A percentile compares a stretch with the other conserved stretches of the same genome.
phyloP scores from a whole-genome alignment of 2,329 filamentous ascomycete species.

The Phymatotrichopsis omnivora region DNA sequence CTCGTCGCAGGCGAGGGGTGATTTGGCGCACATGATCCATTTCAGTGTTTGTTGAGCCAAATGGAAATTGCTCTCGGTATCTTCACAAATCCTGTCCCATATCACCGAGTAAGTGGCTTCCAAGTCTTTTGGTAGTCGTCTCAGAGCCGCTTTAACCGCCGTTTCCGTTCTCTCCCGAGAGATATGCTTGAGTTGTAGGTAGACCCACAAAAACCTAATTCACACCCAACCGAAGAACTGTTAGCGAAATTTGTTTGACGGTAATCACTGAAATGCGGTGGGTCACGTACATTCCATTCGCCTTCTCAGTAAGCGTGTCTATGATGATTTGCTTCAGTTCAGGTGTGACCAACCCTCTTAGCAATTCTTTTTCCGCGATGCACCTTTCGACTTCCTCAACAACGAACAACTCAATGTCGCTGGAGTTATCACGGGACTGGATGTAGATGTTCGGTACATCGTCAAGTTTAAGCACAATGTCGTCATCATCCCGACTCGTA shows the following conservation, averaged over 20 bases:
- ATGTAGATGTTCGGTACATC: slow-evolving; percentile 16
- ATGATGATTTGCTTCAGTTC: slow-evolving; percentile 6
- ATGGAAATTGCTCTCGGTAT: background rate
- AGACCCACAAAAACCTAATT: slow-evolving; percentile 10
- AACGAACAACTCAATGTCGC: slow-evolving; percentile 13
- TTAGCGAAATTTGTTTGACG: too few species aligned
- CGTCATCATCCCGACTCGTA: slow-evolving; percentile 15
- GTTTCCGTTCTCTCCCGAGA: too few species aligned
- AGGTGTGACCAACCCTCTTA: background rate
- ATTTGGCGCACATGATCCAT: slow-evolving; percentile 22
- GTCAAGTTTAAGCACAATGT: slow-evolving; percentile 7
- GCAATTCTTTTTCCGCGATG: slow-evolving; percentile 5
- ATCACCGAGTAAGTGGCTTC: slow-evolving; percentile 14
- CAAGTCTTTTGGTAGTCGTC: slow-evolving; percentile 13
- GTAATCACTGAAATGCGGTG: background rate
- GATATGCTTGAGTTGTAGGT: slow-evolving; percentile 4
- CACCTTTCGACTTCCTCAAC: background rate
- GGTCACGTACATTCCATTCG: slow-evolving; percentile 13
- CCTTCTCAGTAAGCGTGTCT: slow-evolving; percentile 1
- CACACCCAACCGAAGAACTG: background rate
- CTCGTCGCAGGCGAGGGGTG: slow-evolving; percentile 13
- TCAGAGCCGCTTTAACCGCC: slow-evolving; percentile 10
- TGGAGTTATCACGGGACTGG: slow-evolving; percentile 4
- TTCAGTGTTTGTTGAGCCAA: slow-evolving; percentile 13
- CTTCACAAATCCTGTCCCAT: slow-evolving; percentile 1